Evolutionary conservation across 2,329 filamentous ascomycete species (phyloP), one percentile per base, ranked within the genome.

Genomic region (Trichothecium roseum): DNA sequence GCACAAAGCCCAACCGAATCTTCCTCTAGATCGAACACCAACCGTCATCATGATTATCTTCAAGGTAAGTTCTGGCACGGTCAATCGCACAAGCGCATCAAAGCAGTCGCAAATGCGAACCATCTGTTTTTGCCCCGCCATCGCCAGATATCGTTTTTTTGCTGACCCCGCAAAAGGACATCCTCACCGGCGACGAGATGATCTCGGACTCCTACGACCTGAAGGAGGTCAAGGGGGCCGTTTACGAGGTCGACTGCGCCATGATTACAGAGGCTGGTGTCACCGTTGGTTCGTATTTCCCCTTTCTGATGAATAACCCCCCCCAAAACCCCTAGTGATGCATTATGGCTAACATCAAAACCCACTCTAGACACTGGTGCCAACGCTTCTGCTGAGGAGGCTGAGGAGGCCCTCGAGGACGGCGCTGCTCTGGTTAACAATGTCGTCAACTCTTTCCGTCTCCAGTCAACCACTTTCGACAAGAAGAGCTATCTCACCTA

Each of bases 321-420:
- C 14, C 15, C 13, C 34, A 28, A 18, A 8, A 13, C 16, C 4
- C 4, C 16, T 22, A 13, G 30, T 6, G 22, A 35, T 17, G 18
- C 15, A 12, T 18, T 27, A 10, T 27, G 22, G 30, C 27, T 37
- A 31, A 39, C 18, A 30, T 17, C 9, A n/a, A 15, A 15, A 14
- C 9, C 28, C 30, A 30, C 27, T 37, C 22, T 38, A 86, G 83
- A 91, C 63, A 91, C 74, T 54, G 91, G 91, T 62, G 91, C 88
- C 72, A 98, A 98, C 67, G 84, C 91, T 51, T 96, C 89, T 52
- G 88, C 91, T 43, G 91, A 96, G 71, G 89, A 83, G 59, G 84
- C 69, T 37, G 84, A 80, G 0, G 84, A 85, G 48, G 81, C 61
- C 45, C 50, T 78, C 50, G 88, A 94, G 34, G 86, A 93, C 51